These are phyloP conservation scores for Penicillium nordicum DNA, from an alignment of 2,329 filamentous ascomycete genomes.

Conservation along the genomic window DNA sequence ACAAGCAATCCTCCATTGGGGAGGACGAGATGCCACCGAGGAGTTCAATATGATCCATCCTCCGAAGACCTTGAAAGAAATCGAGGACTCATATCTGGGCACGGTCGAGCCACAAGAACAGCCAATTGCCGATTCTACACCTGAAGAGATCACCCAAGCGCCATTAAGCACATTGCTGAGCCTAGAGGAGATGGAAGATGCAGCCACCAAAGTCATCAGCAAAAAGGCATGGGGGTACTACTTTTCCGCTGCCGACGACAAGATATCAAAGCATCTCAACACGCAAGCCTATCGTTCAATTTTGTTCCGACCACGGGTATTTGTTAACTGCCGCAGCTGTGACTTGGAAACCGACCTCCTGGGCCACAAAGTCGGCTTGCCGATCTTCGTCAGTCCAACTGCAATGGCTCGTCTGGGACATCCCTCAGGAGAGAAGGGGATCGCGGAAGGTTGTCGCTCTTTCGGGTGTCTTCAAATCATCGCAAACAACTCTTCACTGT, in stretches of 20 bases:
- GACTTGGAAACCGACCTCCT: slow-evolving; percentile 72
- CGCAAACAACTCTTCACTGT: slow-evolving; percentile 30
- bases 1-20: slow-evolving; percentile 81
- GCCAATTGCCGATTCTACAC: slow-evolving; percentile 24
- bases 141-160: slow-evolving; percentile 35
- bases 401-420: slow-evolving; percentile 88
- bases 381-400: slow-evolving; percentile 79
- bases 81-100: slow-evolving; percentile 72
- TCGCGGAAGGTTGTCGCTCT: slow-evolving; percentile 70
- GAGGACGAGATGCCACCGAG: slow-evolving; percentile 88
- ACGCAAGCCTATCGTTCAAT: slow-evolving; percentile 75
- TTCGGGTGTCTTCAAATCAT: slow-evolving; percentile 82
- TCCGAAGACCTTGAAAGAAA: slow-evolving; percentile 79
- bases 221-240: slow-evolving; percentile 94
- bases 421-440: slow-evolving; percentile 78
- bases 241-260: slow-evolving; percentile 81
- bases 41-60: slow-evolving; percentile 95
- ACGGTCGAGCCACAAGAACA: slow-evolving; percentile 59
- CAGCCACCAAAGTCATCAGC: slow-evolving; percentile 74
- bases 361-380: slow-evolving; percentile 68
- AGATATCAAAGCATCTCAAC: slow-evolving; percentile 75
- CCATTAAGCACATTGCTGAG: slow-evolving; percentile 72
- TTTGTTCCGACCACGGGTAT: slow-evolving; percentile 79
- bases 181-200: slow-evolving; percentile 80
- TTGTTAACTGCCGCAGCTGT: slow-evolving; percentile 77